phyloP scores from a whole-genome alignment of 768 basidiomycete genomes.

The Mycena vulgaris region DNA sequence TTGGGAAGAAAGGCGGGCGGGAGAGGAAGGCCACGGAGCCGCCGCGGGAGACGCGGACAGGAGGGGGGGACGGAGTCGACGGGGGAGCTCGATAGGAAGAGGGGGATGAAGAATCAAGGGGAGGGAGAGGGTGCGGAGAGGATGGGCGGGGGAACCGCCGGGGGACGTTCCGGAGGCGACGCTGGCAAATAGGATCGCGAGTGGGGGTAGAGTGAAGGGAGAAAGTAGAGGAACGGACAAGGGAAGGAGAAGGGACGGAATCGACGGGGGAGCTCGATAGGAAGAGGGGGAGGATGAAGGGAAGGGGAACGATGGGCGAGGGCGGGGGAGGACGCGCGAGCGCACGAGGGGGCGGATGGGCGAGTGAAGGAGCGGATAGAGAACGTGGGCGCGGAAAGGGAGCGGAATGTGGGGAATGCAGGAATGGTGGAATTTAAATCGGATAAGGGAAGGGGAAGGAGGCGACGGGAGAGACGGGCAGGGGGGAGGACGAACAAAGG shows the following conservation, averaged over 20 bases:
- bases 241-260: not conserved
- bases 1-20: too few relatives aligned
- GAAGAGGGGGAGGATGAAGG: not conserved
- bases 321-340: not conserved
- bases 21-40: too few relatives aligned
- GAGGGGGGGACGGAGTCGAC: not conserved
- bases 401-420: too few relatives aligned
- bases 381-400: too few relatives aligned
- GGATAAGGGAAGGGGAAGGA: too few relatives aligned
- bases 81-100: not conserved
- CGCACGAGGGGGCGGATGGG: constrained; percentile 24
- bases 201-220: not conserved
- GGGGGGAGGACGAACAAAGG: too few relatives aligned
- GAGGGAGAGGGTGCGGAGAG: not conserved
- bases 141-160: not conserved
- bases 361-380: constrained; percentile 1
- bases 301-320: not conserved
- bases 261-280: not conserved
- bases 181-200: too few relatives aligned
- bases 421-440: too few relatives aligned
- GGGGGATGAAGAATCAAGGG: not conserved
- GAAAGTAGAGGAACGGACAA: too few relatives aligned
- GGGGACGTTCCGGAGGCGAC: too few relatives aligned
- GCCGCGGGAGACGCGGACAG: not conserved
- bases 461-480: too few relatives aligned